These are phyloP conservation scores for Castanospermum australe DNA, from an alignment of 306 rosid genomes.

Conservation along the genomic window DNA sequence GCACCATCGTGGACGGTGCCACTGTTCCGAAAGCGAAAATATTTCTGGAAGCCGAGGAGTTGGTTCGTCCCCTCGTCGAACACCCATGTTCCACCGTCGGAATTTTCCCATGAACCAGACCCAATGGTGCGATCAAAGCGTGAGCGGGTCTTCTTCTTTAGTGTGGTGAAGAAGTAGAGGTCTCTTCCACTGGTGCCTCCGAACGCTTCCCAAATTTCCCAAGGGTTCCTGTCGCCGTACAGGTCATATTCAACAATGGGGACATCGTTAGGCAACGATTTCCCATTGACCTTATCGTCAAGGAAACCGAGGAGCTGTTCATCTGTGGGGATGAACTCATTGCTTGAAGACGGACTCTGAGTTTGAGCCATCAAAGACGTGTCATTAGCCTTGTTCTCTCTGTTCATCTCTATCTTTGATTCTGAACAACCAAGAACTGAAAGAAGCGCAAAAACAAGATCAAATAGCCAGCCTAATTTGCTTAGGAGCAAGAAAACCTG, in stretches of 20 bases:
- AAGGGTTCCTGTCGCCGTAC: neutral
- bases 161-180: neutral
- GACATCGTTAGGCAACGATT: neutral
- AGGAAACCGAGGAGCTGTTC: conserved; percentile 3
- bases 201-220: conserved; percentile 26
- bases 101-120: conserved; percentile 16
- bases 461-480: too few species aligned
- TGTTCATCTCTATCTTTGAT: too few species aligned
- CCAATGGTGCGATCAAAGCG: conserved; percentile 9
- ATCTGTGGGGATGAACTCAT: neutral
- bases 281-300: neutral
- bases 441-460: too few species aligned
- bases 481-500: too few species aligned
- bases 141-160: neutral
- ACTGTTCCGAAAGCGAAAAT: conserved; percentile 17
- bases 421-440: too few species aligned
- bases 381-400: too few species aligned
- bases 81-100: neutral
- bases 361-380: too few species aligned
- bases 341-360: neutral
- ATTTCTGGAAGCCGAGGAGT: neutral
- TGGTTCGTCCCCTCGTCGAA: neutral
- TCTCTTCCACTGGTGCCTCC: neutral
- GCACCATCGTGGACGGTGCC: neutral
- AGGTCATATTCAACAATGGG: conserved; percentile 7